Conservation (phyloP, 179 eudicot genomes). For the Spinacia oleracea region DNA sequence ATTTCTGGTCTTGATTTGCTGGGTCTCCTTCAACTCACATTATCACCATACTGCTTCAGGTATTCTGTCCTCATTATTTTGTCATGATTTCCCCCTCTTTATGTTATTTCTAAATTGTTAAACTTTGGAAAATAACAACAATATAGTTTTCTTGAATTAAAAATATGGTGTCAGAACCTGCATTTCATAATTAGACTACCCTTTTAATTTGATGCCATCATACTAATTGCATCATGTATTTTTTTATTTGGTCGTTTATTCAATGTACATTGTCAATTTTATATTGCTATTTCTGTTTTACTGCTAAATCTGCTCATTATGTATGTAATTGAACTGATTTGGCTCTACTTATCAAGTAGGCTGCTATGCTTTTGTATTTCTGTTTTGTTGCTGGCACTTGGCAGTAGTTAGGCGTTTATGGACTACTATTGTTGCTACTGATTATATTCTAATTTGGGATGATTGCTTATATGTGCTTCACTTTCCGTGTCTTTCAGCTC, state of each 20-base stretch:
- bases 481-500: constrained; percentile 17
- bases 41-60: background rate
- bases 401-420: background rate
- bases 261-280: background rate
- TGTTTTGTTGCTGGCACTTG: background rate
- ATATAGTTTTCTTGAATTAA: background rate
- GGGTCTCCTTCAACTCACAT: constrained; percentile 5
- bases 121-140: too few relatives aligned
- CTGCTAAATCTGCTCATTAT: background rate
- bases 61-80: background rate
- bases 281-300: background rate
- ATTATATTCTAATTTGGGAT: background rate
- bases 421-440: background rate
- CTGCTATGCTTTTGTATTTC: background rate
- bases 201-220: background rate
- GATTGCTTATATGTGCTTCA: constrained; percentile 9
- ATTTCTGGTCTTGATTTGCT: background rate
- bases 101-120: background rate
- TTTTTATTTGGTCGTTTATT: background rate
- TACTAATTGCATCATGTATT: background rate
- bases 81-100: background rate
- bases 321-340: background rate
- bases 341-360: background rate
- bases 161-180: too few relatives aligned
- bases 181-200: background rate